Evolutionary conservation across 805 yeast species (phyloP), one percentile per base, ranked within the genome.

Genomic region (Scheffersomyces ergatensis): DNA sequence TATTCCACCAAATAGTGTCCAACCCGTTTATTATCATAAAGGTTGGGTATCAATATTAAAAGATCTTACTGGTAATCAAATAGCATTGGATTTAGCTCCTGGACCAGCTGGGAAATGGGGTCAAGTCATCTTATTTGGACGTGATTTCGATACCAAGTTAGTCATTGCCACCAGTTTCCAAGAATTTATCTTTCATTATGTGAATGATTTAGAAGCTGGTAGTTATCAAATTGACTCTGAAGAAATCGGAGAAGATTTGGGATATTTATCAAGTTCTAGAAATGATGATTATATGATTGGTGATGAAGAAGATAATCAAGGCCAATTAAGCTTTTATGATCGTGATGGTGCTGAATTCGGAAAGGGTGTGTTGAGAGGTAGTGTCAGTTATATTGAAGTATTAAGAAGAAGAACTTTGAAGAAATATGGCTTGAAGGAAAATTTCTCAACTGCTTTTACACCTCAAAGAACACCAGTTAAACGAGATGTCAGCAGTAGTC

Each of bases 241-340:
- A 25, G 55, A 62, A 40, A 55, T 55, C 21, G 65, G 66, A 34
- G 60, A 54, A 26, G 49, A 54, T 3, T 50, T 49, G 34, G 75
- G 75, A 3, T 70, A 50, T 46, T 62, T 70, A 40, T 69, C 67
- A 33, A 45, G 52, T 14, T 51, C 65, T 5, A 58, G 75, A 42
- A 55, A 60, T 41, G 74, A 69, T 45, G 72, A 66, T 47, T 66
- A 62, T 50, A 58, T 54, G 60, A 55, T 70, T 51, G 75, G 74
- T 7, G 74, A 69, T 37, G 73, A 69, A 45, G 76, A 70, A 39
- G 75, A 67, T 47, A 73, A 59, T 34, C 62, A 65, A 46, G 76
- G 76, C 5, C 74, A 70, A 45, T 67, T 70, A 39, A 44, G 53
- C 18, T 70, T 58, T 45, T 60, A 47, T 39, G 75, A 70, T 44